phyloP scores from a whole-genome alignment of 2,329 filamentous ascomycete genomes.

The Colletotrichum musicola region DNA sequence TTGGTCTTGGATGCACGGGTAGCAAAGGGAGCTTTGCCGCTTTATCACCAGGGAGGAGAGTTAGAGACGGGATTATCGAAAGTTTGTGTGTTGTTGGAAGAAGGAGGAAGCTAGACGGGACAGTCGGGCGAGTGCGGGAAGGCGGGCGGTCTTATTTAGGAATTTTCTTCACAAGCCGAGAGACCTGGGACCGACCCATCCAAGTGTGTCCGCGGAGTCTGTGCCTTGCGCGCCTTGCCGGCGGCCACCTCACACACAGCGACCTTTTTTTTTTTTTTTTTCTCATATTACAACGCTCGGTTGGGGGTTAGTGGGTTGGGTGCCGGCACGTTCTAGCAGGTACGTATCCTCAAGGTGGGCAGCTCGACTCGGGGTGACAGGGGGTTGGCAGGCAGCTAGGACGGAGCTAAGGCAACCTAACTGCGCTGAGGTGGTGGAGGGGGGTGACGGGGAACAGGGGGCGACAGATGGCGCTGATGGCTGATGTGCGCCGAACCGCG shows the following conservation, averaged over 20 bases:
- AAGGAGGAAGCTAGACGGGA: not conserved
- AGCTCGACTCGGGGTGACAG: conserved; percentile 12
- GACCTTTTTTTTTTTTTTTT: not conserved
- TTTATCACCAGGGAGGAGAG: conserved; percentile 39
- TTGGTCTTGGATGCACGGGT: not conserved
- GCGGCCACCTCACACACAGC: not conserved
- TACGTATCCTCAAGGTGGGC: not conserved
- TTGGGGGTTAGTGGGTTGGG: conserved; percentile 33
- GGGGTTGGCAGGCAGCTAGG: conserved; percentile 14
- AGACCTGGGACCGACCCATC: not conserved
- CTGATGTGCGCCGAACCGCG: too few relatives aligned
- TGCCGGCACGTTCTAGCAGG: conserved; percentile 1
- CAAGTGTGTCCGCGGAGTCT: conserved; percentile 5
- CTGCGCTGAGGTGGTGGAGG: not conserved
- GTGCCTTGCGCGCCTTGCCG: not conserved
- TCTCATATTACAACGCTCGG: conserved; percentile 8
- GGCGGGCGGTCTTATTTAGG: conserved; percentile 30
- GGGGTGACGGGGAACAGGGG: conserved; percentile 13
- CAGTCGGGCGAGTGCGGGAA: not conserved
- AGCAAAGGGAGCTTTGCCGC: conserved; percentile 16
- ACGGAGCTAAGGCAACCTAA: conserved; percentile 1
- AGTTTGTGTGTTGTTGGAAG: conserved; percentile 17
- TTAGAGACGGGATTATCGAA: not conserved
- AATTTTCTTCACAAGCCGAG: conserved; percentile 36
- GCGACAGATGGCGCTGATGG: conserved; percentile 2